phyloP scores from a whole-genome alignment of 2,329 filamentous ascomycete species.

The Pyrenochaeta sp. region DNA sequence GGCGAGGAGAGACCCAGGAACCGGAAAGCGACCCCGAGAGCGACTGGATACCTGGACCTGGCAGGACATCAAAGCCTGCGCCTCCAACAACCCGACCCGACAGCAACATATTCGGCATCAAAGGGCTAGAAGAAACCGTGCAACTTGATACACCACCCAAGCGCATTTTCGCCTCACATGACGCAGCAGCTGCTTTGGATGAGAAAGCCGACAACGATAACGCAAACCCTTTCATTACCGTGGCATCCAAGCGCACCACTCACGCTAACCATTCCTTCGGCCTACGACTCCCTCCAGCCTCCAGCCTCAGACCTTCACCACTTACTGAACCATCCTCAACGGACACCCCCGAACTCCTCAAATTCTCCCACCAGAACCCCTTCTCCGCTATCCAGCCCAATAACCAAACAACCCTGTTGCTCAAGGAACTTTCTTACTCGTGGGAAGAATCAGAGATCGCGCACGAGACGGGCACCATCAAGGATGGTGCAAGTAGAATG shows the following conservation, averaged over 20 bases:
- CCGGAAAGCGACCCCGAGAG: constrained; percentile 43
- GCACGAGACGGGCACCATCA: constrained; percentile 29
- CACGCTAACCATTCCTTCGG: constrained; percentile 28
- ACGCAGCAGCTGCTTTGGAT: background rate
- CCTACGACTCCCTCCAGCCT: constrained; percentile 28
- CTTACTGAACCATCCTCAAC: constrained; percentile 3
- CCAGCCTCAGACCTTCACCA: background rate
- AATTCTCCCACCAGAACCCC: constrained; percentile 38
- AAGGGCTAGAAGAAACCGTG: constrained; percentile 34
- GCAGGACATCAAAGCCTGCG: constrained; percentile 21
- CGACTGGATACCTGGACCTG: constrained; percentile 49
- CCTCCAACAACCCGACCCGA: constrained; percentile 15
- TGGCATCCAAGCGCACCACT: constrained; percentile 26
- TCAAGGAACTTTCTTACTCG: constrained; percentile 41
- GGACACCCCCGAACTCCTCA: constrained; percentile 33
- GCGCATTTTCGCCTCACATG: constrained; percentile 16
- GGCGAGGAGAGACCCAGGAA: constrained; percentile 30
- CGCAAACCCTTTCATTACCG: constrained; percentile 36
- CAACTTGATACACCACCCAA: constrained; percentile 33
- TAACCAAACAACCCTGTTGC: constrained; percentile 32
- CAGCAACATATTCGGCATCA: constrained; percentile 43
- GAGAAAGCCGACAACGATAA: constrained; percentile 7
- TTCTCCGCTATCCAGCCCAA: constrained; percentile 38
- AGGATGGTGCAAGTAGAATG: constrained; percentile 22
- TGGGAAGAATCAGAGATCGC: constrained; percentile 40